These are phyloP conservation scores for Alternaria alternata DNA, from an alignment of 2,329 filamentous ascomycete species.

Conservation along the genomic window DNA sequence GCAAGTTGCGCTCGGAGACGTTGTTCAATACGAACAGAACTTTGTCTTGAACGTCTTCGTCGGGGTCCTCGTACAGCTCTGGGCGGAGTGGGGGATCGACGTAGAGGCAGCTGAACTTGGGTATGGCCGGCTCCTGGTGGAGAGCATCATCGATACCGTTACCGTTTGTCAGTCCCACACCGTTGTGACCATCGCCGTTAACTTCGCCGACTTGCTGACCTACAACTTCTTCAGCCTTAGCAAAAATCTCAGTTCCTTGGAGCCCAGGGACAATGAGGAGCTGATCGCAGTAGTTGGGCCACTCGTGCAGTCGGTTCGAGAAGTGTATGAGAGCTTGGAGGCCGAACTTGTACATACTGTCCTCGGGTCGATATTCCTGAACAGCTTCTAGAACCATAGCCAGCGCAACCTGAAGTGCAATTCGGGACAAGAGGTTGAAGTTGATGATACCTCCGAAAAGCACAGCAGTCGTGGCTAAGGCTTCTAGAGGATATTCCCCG, in stretches of 20 bases:
- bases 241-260: conserved; percentile 83
- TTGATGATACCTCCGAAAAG: conserved; percentile 97
- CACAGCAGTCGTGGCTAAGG: conserved; percentile 92
- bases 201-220: conserved; percentile 70
- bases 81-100: conserved; percentile 73
- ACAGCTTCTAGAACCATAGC: conserved; percentile 98
- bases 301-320: conserved; percentile 82
- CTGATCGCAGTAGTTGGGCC: conserved; percentile 92
- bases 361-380: conserved; percentile 79
- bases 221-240: conserved; percentile 82
- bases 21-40: conserved; percentile 98
- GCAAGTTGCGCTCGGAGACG: conserved; percentile 86
- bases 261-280: conserved; percentile 83
- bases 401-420: conserved; percentile 91
- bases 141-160: conserved; percentile 68
- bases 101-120: conserved; percentile 80
- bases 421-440: conserved; percentile 86
- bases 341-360: conserved; percentile 98
- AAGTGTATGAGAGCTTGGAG: conserved; percentile 93
- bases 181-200: conserved; percentile 55
- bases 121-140: conserved; percentile 66
- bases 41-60: conserved; percentile 86
- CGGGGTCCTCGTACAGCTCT: conserved; percentile 79
- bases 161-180: conserved; percentile 71
- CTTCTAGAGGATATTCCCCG: conserved; percentile 93